Percentiles rank a stretch among this genome's conserved stretches.
phyloP scores from a whole-genome alignment of 768 basidiomycete species.

The Rhodotorula sphaerocarpa region DNA sequence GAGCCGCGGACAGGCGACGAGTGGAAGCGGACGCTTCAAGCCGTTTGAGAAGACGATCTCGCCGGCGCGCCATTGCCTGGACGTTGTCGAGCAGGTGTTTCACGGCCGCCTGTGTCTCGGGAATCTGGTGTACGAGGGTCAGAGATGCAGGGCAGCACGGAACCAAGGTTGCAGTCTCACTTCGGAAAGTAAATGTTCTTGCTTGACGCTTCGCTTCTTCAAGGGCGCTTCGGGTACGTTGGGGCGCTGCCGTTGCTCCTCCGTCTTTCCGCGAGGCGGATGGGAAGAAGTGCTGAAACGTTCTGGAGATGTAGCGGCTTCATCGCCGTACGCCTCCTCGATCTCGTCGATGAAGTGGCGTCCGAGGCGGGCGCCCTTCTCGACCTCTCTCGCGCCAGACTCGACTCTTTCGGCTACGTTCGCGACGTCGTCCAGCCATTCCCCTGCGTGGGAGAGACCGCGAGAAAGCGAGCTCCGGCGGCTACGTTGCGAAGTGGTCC shows the following conservation, averaged over 20 bases:
- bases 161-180: no score
- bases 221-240: no score
- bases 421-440: neutral
- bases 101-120: slow-evolving; percentile 2
- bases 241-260: no score
- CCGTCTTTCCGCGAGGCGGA: no score
- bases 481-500: neutral
- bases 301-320: no score
- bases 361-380: neutral
- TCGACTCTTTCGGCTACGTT: neutral
- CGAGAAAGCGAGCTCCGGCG: no score
- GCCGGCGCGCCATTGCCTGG: neutral
- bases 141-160: no score
- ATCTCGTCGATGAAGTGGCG: neutral
- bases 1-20: no score
- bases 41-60: slow-evolving; percentile 9
- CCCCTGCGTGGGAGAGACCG: neutral
- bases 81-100: neutral
- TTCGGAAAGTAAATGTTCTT: no score
- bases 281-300: no score
- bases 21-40: no score
- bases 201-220: no score
- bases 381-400: neutral
- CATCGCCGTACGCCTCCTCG: neutral
- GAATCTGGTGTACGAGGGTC: neutral